These are phyloP conservation scores for Fraxinus anomala DNA, from an alignment of 257 asterid species.

Conservation along the genomic window DNA sequence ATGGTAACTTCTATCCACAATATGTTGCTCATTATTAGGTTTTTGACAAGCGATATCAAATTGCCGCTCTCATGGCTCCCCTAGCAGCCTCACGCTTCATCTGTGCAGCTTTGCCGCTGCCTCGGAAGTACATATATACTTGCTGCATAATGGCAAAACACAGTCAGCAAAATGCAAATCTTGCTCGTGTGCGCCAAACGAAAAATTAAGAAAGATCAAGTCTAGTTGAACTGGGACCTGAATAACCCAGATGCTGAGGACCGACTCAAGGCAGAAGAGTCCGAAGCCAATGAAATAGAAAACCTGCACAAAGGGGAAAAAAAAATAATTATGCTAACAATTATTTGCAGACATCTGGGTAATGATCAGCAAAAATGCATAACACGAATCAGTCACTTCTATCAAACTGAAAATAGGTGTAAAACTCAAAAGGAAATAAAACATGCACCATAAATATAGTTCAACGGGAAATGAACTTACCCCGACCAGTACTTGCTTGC, in stretches of 20 bases:
- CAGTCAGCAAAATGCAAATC: background rate
- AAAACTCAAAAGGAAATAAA: background rate
- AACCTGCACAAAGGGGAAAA: conserved; percentile 44
- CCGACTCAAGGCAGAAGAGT: conserved; percentile 81
- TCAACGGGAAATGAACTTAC: conserved; percentile 45
- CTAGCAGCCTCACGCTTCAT: conserved; percentile 86
- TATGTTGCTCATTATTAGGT: background rate
- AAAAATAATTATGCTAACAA: background rate
- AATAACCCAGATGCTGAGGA: conserved; percentile 92
- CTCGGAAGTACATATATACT: conserved; percentile 86
- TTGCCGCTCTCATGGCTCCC: conserved; percentile 58
- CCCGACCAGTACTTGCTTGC: conserved; percentile 79
- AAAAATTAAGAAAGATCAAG: background rate
- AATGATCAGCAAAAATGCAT: background rate
- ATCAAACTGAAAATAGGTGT: background rate
- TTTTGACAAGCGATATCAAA: conserved; percentile 15
- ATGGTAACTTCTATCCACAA: background rate
- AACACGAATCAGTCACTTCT: background rate
- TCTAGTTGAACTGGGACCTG: conserved; percentile 49
- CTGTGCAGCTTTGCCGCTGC: conserved; percentile 90
- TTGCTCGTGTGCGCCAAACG: background rate
- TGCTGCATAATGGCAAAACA: conserved; percentile 53
- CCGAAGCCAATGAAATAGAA: conserved; percentile 96
- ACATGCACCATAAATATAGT: background rate
- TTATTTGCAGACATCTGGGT: background rate